A percentile compares a stretch with the other conserved stretches of the same genome.
Conservation (phyloP, 164 flowering plant genomes). For the Vitis amurensis region DNA sequence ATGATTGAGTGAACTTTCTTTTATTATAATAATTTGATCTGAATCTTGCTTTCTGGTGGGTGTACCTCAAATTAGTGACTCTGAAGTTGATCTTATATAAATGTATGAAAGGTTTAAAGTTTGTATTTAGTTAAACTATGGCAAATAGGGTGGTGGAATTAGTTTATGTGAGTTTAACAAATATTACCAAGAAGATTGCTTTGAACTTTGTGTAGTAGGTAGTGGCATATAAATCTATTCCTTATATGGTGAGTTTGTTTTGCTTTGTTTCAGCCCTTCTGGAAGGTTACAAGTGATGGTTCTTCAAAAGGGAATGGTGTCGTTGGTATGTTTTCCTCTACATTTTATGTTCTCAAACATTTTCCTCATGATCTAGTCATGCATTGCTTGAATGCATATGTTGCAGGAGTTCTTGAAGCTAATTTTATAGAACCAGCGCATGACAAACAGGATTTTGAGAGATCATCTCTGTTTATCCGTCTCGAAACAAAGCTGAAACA, state of each 20-base stretch:
- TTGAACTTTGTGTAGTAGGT: neutral
- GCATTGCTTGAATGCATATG: slow-evolving; percentile 7
- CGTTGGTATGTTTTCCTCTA: slow-evolving; percentile 53
- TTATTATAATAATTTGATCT: neutral
- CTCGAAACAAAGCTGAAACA: slow-evolving; percentile 77
- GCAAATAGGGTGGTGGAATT: no score
- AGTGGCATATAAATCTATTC: neutral
- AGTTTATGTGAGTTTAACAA: no score
- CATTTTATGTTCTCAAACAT: neutral
- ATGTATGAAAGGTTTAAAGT: no score
- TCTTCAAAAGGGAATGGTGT: slow-evolving; percentile 57
- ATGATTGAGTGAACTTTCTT: neutral
- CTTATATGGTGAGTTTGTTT: slow-evolving; percentile 15
- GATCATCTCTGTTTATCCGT: slow-evolving; percentile 67
- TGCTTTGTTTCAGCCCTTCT: slow-evolving; percentile 69
- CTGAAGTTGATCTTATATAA: neutral
- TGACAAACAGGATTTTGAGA: slow-evolving; percentile 98
- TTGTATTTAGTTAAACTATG: no score
- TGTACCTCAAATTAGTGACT: neutral
- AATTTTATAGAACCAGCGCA: slow-evolving; percentile 97
- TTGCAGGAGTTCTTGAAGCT: slow-evolving; percentile 88
- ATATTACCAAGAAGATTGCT: no score
- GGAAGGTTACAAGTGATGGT: slow-evolving; percentile 71
- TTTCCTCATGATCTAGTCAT: slow-evolving; percentile 5
- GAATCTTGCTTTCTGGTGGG: neutral